A percentile compares a stretch with the other conserved stretches of the same genome.
phyloP scores from a whole-genome alignment of 768 basidiomycete species.

The Mycena metata region DNA sequence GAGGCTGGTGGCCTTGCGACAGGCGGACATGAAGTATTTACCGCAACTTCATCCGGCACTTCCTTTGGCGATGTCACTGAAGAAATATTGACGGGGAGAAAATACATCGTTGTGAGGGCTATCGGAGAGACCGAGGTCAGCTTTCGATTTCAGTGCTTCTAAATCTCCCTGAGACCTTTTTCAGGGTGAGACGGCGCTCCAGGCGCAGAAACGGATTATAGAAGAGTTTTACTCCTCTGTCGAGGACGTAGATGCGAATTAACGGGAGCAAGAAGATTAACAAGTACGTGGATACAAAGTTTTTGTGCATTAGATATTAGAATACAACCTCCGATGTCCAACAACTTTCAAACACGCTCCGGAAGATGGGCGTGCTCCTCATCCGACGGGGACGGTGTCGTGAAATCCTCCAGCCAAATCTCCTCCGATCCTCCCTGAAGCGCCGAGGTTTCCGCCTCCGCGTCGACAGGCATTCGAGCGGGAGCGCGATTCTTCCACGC shows the following conservation, averaged over 20 bases:
- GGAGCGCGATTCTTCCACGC: slow-evolving; percentile 9
- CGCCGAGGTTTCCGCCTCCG: slow-evolving; percentile 22
- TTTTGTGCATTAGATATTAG: neutral
- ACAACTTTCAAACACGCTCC: neutral
- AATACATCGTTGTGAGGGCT: slow-evolving; percentile 82
- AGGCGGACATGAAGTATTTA: slow-evolving; percentile 70
- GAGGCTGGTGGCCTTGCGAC: slow-evolving; percentile 90
- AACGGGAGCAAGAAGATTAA: slow-evolving; percentile 26
- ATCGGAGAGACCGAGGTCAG: slow-evolving; percentile 71
- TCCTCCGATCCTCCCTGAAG: slow-evolving; percentile 12
- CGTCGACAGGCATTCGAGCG: neutral
- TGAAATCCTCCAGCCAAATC: slow-evolving; percentile 25
- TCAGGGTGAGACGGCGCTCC: slow-evolving; percentile 71
- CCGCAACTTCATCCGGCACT: slow-evolving; percentile 49
- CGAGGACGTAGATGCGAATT: slow-evolving; percentile 74
- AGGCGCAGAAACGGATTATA: slow-evolving; percentile 85
- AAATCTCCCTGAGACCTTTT: slow-evolving; percentile 20
- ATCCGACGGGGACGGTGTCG: too few relatives aligned
- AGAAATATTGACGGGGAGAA: slow-evolving; percentile 80
- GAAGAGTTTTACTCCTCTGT: slow-evolving; percentile 90
- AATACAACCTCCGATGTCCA: too few relatives aligned
- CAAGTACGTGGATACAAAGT: neutral
- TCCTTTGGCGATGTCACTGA: slow-evolving; percentile 75
- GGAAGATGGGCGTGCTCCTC: too few relatives aligned
- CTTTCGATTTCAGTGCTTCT: slow-evolving; percentile 23